Percentiles rank a stretch among this genome's conserved stretches.
These are phyloP conservation scores for Ophiosphaerella narmari DNA, from an alignment of 2,329 filamentous ascomycete genomes.

Conservation along the genomic window DNA sequence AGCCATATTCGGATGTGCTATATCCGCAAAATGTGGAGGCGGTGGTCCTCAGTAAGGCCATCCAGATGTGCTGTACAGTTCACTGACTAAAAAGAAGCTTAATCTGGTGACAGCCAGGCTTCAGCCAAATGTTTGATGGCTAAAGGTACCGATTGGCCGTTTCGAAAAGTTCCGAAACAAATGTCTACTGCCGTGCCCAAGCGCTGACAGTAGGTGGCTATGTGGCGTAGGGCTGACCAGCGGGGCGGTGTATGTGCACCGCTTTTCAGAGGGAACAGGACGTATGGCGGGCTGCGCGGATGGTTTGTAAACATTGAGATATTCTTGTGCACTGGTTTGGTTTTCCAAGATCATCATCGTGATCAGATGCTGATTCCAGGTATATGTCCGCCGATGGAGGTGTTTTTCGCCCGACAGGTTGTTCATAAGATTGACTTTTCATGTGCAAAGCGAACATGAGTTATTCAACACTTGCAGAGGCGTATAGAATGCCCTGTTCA, in stretches of 20 bases:
- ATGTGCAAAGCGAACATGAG: too few species aligned
- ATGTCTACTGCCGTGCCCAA: conserved; percentile 10
- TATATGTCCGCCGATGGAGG: too few species aligned
- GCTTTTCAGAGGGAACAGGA: background rate
- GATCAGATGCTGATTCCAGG: background rate
- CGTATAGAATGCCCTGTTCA: too few species aligned
- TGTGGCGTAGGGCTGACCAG: conserved; percentile 3
- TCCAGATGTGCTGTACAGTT: conserved; percentile 10
- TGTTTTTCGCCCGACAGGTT: too few species aligned
- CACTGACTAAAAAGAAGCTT: conserved; percentile 14
- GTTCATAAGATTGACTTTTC: too few species aligned
- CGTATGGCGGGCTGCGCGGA: background rate
- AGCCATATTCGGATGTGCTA: background rate
- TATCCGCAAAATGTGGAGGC: conserved; percentile 7
- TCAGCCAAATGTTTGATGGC: conserved; percentile 13
- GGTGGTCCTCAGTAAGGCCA: conserved; percentile 4
- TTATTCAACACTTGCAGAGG: too few species aligned
- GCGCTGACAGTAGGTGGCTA: conserved; percentile 13
- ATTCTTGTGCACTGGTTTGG: background rate
- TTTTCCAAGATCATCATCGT: background rate
- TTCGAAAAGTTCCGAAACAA: conserved; percentile 1
- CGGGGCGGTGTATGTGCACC: conserved; percentile 9
- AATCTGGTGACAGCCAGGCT: conserved; percentile 14
- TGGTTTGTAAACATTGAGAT: conserved; percentile 1
- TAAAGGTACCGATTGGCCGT: conserved; percentile 19